Conservation (phyloP, 352 stramenopile genomes). For the Halophytophthora polymorphica region DNA sequence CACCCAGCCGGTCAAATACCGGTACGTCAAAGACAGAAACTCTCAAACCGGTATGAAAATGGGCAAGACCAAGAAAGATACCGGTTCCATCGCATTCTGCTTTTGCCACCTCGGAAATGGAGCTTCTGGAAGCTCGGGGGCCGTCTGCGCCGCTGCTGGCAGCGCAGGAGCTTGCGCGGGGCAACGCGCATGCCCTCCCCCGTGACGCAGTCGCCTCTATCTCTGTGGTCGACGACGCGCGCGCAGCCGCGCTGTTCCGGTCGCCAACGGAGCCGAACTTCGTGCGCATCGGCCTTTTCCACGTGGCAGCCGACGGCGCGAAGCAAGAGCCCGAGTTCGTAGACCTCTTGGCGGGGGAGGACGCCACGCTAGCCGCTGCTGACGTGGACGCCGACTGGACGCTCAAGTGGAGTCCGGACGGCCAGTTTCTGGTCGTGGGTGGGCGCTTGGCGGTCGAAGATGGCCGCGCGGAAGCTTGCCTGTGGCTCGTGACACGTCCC, state of each 20-base stretch:
- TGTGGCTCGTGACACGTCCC: conserved; percentile 48
- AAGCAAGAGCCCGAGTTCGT: conserved; percentile 9
- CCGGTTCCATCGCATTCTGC: no score
- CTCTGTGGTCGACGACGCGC: conserved; percentile 13
- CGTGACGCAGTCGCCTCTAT: conserved; percentile 8
- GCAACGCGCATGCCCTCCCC: conserved; percentile 2
- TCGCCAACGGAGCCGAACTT: conserved; percentile 20
- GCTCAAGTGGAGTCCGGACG: conserved; percentile 55
- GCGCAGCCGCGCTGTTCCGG: conserved; percentile 34
- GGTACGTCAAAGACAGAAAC: no score
- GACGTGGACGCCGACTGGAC: conserved; percentile 14
- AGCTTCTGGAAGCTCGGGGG: background rate
- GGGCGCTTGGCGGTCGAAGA: conserved; percentile 21
- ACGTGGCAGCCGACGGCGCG: conserved; percentile 4
- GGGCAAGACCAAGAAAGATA: no score
- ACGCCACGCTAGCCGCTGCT: background rate
- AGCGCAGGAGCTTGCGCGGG: conserved; percentile 29
- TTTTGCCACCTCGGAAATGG: no score
- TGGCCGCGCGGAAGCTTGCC: conserved; percentile 12
- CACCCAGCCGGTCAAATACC: no score
- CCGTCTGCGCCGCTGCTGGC: conserved; percentile 27
- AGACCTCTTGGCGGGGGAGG: conserved; percentile 15
- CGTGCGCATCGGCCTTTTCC: conserved; percentile 33
- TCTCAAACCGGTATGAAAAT: no score
- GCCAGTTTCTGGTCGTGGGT: conserved; percentile 42